phyloP scores from a whole-genome alignment of 2,329 filamentous ascomycete genomes.

The Epichloe sylvatica region DNA sequence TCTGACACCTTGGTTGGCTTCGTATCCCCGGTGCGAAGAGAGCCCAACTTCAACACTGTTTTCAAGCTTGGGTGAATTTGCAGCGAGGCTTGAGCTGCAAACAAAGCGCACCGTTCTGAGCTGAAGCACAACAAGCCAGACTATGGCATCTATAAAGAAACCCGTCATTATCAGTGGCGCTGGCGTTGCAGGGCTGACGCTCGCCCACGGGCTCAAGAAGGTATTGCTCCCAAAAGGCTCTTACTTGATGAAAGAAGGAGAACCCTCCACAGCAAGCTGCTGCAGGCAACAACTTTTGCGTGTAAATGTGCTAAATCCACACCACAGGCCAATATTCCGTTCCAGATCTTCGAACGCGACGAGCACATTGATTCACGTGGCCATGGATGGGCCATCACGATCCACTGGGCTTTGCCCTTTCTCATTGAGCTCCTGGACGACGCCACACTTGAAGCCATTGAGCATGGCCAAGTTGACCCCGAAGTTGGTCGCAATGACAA shows the following conservation, averaged over 20 bases:
- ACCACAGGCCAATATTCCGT: slow-evolving; percentile 16
- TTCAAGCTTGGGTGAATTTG: no score
- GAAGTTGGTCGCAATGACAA: slow-evolving; percentile 26
- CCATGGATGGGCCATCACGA: slow-evolving; percentile 45
- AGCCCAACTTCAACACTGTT: no score
- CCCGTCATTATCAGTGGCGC: slow-evolving; percentile 24
- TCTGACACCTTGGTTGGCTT: no score
- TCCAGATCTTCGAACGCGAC: slow-evolving; percentile 20
- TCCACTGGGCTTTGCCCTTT: slow-evolving; percentile 40
- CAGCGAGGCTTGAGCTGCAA: background rate
- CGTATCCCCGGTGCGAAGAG: no score
- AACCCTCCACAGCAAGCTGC: no score
- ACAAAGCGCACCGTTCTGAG: background rate
- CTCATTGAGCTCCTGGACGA: slow-evolving; percentile 14
- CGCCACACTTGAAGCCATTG: slow-evolving; percentile 11
- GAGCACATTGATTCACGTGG: slow-evolving; percentile 15
- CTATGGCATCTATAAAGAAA: slow-evolving; percentile 6
- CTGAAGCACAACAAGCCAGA: background rate
- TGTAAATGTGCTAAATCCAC: background rate
- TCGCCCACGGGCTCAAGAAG: slow-evolving; percentile 24
- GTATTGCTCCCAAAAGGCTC: slow-evolving; percentile 7
- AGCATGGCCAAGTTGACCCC: slow-evolving; percentile 17
- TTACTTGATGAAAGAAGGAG: background rate
- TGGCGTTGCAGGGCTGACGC: slow-evolving; percentile 22
- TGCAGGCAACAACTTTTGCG: no score